Percentiles rank a stretch among this genome's conserved stretches.
These are phyloP conservation scores for Candida sanyiensis DNA, from an alignment of 805 yeast genomes.

Conservation along the genomic window DNA sequence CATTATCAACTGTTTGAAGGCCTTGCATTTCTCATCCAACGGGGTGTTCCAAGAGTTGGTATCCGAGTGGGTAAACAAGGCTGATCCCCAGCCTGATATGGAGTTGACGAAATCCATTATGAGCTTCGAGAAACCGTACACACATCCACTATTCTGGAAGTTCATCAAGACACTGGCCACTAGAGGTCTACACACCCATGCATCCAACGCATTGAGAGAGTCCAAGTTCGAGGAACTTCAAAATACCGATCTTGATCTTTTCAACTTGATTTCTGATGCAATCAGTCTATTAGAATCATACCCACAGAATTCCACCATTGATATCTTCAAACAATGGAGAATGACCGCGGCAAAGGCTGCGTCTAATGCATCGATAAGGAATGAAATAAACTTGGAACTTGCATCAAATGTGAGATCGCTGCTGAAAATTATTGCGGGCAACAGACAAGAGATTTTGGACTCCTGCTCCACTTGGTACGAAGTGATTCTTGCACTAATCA, in stretches of 20 bases:
- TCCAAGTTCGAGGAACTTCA: conserved; percentile 39
- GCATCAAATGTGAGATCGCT: conserved; percentile 28
- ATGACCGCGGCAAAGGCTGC: conserved; percentile 23
- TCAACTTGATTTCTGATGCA: conserved; percentile 31
- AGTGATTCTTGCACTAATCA: conserved; percentile 46
- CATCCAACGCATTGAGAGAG: conserved; percentile 40
- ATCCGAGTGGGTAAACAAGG: conserved; percentile 61
- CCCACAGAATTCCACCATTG: conserved; percentile 28
- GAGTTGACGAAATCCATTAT: conserved; percentile 43
- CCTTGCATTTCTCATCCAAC: conserved; percentile 38
- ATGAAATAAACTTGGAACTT: conserved; percentile 14
- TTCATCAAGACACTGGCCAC: conserved; percentile 49
- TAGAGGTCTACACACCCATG: conserved; percentile 58
- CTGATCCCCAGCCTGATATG: conserved; percentile 60
- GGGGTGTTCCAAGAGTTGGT: conserved; percentile 37
- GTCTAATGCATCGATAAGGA: conserved; percentile 21
- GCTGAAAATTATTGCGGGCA: conserved; percentile 32
- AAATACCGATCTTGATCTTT: conserved; percentile 16
- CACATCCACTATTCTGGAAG: conserved; percentile 56
- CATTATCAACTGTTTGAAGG: conserved; percentile 53
- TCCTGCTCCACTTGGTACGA: conserved; percentile 66
- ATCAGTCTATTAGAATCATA: conserved; percentile 30
- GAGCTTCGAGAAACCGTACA: conserved; percentile 39
- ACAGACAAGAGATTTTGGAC: conserved; percentile 40
- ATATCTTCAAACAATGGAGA: conserved; percentile 35